Evolutionary conservation across 257 asterid species (phyloP), one percentile per base, ranked within the genome.

Genomic region (Capsicum chinense): DNA sequence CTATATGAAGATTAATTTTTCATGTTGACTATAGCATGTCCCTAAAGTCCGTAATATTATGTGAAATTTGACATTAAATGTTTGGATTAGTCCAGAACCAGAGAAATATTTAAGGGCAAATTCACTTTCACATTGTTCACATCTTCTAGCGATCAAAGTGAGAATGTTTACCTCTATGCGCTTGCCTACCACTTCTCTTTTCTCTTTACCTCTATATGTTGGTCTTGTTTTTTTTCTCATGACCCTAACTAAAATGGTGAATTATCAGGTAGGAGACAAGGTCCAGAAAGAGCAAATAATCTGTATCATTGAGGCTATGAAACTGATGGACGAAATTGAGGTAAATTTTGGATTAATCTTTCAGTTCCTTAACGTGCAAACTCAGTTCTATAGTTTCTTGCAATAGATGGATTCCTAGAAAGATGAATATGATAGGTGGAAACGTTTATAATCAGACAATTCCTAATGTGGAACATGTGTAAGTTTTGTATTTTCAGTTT

Each of bases 281-380:
- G 92, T 92, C 85, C 92, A 90, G 80, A 91, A 91, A 84, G 94
- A 94, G 80, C 97, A 91, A 80, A 89, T 91, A 21, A 16, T 92
- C 68, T 92, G 97, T 90, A 91, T 92, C 83, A 86, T 92, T 82
- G 97, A 92, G 84, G 97, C 97, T 78, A 92, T 92, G 97, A 92
- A 92, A 86, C 88, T 92, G 92, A 92, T 92, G 97, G 91, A 92
- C 85, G 94, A 89, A 79, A 91, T 92, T 83, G 97, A 92, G 92
- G 97, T 91, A 69, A 88, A 89, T 83, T 59, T 80, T 0, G 33
- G 81, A 57, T 71, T 47, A 39, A 56, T 17, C 42, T 52, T 83
- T 56, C 80, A 79, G 60, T 69, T 79, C 82, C 80, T 44, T 44
- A 60, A 52, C 60, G 80, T 19, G 50, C 19, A 39, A 58, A 19